Evolutionary conservation across 208 protist species (phyloP), one percentile per base, ranked within the genome.

Genomic region (Acanthamoeba sp.): DNA sequence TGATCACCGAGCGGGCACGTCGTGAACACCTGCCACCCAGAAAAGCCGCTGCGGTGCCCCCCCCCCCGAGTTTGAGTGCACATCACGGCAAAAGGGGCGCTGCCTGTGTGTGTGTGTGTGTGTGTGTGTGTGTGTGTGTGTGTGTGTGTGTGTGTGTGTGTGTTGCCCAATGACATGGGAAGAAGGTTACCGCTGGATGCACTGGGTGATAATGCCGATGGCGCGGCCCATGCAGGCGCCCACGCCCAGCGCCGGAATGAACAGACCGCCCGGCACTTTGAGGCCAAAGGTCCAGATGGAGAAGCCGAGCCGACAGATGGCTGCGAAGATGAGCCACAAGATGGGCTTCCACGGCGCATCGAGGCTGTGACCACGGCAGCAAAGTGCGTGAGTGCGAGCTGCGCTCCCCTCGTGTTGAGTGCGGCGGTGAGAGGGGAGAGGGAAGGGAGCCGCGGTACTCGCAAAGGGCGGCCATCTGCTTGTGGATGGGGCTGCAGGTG

Each of bases 201-300:
- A 94, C 12, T 38, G 66, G 32, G 66, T 76, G n/a, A 59, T 38
- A 24, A 91, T 59, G 29, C 84, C 84, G 45, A 91, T 48, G 1
- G 55, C 84, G 42, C 84, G 84, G 45, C 84, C 84, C 50, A 91
- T 91, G 52, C 45, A 91, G 20, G 84, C 84, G 22, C 84, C 84
- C 22, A 91, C 40, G 29, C 34, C 84, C 78, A 91, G 50, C 22
- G 84, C n/a, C 18, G 84, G 84, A 66, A 91, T 66, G 55, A 91
- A 91, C 84, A 91, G 55, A 40, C 84, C 84, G 6, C 34, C 84
- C 9, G 84, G 84, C 34, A 91, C 84, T 24, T 48, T 34, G 52
- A 91, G 55, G 55, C 84, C 84, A 91, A 91, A 91, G 50, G 84
- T 91, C 34, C n/a, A 59, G 38, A 91, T 91, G n/a, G 85, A n/a